Evolutionary conservation across 192 early-diverging fungal species (phyloP), one percentile per base, ranked within the genome.

Genomic region (Oehlia diaphana): DNA sequence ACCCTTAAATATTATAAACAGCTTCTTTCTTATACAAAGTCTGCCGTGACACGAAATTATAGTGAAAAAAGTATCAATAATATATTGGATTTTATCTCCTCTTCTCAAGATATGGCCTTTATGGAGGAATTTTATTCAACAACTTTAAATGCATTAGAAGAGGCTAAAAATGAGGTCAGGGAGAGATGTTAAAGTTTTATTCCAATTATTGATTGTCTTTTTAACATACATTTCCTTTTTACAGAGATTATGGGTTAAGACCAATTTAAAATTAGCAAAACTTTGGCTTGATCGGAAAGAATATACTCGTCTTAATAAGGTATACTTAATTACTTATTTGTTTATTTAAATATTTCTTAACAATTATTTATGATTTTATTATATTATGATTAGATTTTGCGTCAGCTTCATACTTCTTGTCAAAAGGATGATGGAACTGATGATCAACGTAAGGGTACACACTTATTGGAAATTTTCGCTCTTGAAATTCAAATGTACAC

Each of bases 401-500:
- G 90, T 13, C 90, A 92, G 75, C 81, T 96, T 44, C 94, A 92
- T 80, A 75, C 83, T 9, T 92, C 91, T 8, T 95, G 94, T 77
- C 91, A 95, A 79, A 92, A 90, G 65, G 93, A 92, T 76, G 92
- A 94, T 79, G 94, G 92, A 19, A 90, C 92, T 7, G 94, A 95
- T 72, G 94, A 94, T 81, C 93, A 96, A 81, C 92, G 95, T 74
- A 95, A 95, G 82, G 96, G 97, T 50, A 99, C 96, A 28, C 92
- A 97, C 63, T 84, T 98, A 33, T 87, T 98, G 26, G 97, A 99
- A 83, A 94, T 97, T 33, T 94, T 95, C 85, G 95, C 97, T 0
- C 85, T 99, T n/a, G 95, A 96, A 72, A 95, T 99, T 85, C 95
- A 95, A 83, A 96, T 99, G 96, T 93, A 97, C 83, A 94, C 95